phyloP scores from a whole-genome alignment of 2,329 filamentous ascomycete genomes.

The Claviceps humidiphila region DNA sequence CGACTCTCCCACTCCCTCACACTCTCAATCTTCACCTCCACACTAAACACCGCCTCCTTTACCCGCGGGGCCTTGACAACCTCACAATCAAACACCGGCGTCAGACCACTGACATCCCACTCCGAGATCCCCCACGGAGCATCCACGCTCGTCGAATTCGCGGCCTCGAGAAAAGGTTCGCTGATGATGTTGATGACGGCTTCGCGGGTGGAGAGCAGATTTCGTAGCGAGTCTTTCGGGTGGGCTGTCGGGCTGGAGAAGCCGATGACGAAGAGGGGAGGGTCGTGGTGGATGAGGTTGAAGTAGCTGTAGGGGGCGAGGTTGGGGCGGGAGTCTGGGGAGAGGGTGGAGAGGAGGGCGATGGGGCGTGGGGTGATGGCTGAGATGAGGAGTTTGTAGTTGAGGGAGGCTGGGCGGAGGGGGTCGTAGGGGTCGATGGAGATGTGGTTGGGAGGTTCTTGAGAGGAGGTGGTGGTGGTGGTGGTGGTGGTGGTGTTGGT shows the following conservation, averaged over 20 bases:
- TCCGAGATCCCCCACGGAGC: conserved; percentile 65
- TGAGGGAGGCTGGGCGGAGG: conserved; percentile 53
- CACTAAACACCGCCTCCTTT: conserved; percentile 66
- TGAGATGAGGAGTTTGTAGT: conserved; percentile 88
- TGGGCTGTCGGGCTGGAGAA: conserved; percentile 29
- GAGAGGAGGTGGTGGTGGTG: neutral
- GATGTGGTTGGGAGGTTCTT: conserved; percentile 35
- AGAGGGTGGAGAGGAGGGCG: conserved; percentile 43
- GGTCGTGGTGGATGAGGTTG: conserved; percentile 72
- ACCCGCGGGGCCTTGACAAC: conserved; percentile 61
- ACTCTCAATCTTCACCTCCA: conserved; percentile 70
- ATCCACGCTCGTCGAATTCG: conserved; percentile 69
- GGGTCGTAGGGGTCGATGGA: conserved; percentile 69
- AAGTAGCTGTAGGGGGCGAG: conserved; percentile 83
- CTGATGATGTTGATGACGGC: conserved; percentile 80
- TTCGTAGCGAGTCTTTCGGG: conserved; percentile 69
- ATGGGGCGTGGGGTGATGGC: conserved; percentile 74
- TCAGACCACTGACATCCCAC: conserved; percentile 68
- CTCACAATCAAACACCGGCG: conserved; percentile 40
- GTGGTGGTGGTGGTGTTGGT: conserved; percentile 10
- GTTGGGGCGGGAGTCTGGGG: conserved; percentile 53
- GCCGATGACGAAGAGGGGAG: conserved; percentile 62
- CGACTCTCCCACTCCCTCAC: conserved; percentile 65
- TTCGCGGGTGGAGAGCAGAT: conserved; percentile 58
- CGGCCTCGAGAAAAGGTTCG: conserved; percentile 76